phyloP scores from a whole-genome alignment of 2,329 filamentous ascomycete genomes.

The Aspergillus pseudoglaucus region DNA sequence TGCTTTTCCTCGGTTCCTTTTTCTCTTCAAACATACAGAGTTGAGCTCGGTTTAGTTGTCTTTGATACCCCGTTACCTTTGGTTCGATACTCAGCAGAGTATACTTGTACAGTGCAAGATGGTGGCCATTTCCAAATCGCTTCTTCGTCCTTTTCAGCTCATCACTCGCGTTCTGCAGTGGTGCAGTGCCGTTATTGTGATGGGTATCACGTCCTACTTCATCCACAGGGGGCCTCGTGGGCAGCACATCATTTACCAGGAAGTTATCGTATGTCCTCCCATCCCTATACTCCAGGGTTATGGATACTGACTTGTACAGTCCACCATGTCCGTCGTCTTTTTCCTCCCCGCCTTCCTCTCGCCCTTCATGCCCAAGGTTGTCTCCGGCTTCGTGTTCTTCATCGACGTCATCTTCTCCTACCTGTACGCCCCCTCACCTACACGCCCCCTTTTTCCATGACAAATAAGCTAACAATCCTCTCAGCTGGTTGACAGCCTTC shows the following conservation, averaged over 20 bases:
- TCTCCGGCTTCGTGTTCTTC: conserved; percentile 31
- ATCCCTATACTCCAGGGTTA: background rate
- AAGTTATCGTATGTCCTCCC: conserved; percentile 32
- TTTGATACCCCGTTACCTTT: background rate
- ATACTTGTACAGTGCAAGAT: background rate
- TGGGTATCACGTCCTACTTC: conserved; percentile 37
- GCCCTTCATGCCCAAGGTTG: conserved; percentile 31
- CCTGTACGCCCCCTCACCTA: conserved; percentile 33
- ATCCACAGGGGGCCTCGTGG: conserved; percentile 27
- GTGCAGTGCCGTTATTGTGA: conserved; percentile 35
- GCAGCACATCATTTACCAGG: conserved; percentile 31
- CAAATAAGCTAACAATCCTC: conserved; percentile 1
- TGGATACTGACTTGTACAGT: conserved; percentile 7
- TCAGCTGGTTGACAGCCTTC: conserved; percentile 43
- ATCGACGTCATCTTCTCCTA: conserved; percentile 43
- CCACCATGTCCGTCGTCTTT: conserved; percentile 34
- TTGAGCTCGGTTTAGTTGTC: too few species aligned
- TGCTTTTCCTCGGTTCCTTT: too few species aligned
- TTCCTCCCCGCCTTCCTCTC: conserved; percentile 38
- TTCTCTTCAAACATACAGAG: too few species aligned
- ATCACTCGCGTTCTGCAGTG: conserved; percentile 28
- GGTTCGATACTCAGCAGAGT: background rate
- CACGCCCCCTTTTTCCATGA: background rate
- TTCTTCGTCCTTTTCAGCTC: conserved; percentile 28
- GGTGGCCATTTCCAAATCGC: conserved; percentile 17